A percentile compares a stretch with the other conserved stretches of the same genome.
Evolutionary conservation across 225 moss, liverwort and hornwort species (phyloP).

Genomic region (Climacium dendroides): DNA sequence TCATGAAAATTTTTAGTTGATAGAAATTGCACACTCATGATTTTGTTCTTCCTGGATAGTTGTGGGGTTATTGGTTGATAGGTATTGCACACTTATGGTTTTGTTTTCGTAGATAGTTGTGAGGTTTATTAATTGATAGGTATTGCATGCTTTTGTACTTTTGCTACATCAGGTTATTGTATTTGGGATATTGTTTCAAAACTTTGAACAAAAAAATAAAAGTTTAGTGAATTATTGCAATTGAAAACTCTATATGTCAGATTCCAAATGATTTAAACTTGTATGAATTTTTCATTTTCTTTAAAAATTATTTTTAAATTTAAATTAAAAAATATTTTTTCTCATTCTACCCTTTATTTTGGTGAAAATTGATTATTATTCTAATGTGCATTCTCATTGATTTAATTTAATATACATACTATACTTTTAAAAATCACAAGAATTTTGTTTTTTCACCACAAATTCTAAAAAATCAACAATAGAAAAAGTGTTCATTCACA

Average conservation of each 20-base stretch:
- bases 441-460: neutral
- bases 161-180: neutral
- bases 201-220: neutral
- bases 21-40: too few relatives aligned
- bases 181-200: rapidly evolving
- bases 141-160: rapidly evolving
- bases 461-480: neutral
- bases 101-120: neutral
- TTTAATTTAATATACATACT: too few relatives aligned
- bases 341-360: neutral
- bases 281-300: neutral
- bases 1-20: too few relatives aligned
- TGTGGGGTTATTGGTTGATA: too few relatives aligned
- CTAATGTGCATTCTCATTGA: too few relatives aligned
- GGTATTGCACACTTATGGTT: too few relatives aligned
- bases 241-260: neutral
- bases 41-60: too few relatives aligned
- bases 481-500: too few relatives aligned
- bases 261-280: neutral
- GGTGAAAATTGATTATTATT: too few relatives aligned
- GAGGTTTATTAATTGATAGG: neutral
- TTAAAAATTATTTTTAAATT: neutral
- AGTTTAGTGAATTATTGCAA: neutral
- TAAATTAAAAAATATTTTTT: neutral
- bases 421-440: neutral